Evolutionary conservation across 768 basidiomycete genomes (phyloP).

Genomic region (Pisolithus albus): DNA sequence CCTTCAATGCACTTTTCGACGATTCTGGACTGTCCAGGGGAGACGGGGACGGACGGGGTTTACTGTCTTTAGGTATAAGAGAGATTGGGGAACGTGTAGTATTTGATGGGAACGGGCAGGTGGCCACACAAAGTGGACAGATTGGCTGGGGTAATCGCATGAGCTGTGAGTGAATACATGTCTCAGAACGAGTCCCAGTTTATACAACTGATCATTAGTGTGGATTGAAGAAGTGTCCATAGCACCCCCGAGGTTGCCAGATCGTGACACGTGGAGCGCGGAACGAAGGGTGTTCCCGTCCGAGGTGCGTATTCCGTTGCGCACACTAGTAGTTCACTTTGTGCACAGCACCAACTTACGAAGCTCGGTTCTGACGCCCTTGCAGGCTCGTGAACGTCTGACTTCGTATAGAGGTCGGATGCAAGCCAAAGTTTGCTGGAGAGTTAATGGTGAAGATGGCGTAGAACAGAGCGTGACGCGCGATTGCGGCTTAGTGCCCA

Average conservation of each 20-base stretch:
- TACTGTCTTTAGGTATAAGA: conserved; percentile 69
- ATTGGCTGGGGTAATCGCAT: conserved; percentile 77
- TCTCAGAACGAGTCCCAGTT: conserved; percentile 5
- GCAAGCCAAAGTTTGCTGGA: conserved; percentile 83
- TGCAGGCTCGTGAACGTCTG: conserved; percentile 85
- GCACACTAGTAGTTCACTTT: background rate
- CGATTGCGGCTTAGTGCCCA: conserved; percentile 89
- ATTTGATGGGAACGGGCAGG: conserved; percentile 67
- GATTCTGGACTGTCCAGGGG: conserved; percentile 75
- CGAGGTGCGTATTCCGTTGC: conserved; percentile 49
- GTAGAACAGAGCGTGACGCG: conserved; percentile 58
- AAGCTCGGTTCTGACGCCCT: background rate
- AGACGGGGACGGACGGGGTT: conserved; percentile 70
- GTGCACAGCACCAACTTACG: background rate
- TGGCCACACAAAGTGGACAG: conserved; percentile 46
- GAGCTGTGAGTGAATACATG: conserved; percentile 51
- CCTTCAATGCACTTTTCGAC: conserved; percentile 95
- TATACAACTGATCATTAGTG: conserved; percentile 44
- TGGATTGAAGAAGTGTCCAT: conserved; percentile 86
- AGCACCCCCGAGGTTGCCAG: conserved; percentile 78
- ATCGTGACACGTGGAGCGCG: conserved; percentile 65
- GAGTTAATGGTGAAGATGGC: conserved; percentile 58
- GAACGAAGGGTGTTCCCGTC: conserved; percentile 82
- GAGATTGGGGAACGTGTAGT: conserved; percentile 91
- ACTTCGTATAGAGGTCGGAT: conserved; percentile 89